These are phyloP conservation scores for Byssothecium circinans DNA, from an alignment of 2,329 filamentous ascomycete species.

Conservation along the genomic window DNA sequence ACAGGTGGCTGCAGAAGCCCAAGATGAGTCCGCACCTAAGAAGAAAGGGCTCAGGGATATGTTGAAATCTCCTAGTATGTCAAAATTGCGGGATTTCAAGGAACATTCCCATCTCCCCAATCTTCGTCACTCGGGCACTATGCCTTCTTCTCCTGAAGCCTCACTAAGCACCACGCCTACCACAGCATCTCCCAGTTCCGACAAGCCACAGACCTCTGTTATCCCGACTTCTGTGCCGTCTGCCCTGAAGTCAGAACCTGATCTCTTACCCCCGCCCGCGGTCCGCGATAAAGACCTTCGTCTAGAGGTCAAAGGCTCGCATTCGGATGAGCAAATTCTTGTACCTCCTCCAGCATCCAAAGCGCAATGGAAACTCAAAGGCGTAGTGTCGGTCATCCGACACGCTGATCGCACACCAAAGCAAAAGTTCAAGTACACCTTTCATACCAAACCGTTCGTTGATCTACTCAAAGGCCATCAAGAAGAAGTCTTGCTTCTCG, in stretches of 20 bases:
- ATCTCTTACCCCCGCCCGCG: slow-evolving; percentile 31
- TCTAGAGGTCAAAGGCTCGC: slow-evolving; percentile 27
- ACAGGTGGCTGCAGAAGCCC: slow-evolving; percentile 39
- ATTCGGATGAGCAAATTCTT: slow-evolving; percentile 36
- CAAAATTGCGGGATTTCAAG: slow-evolving; percentile 59
- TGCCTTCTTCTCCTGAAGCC: slow-evolving; percentile 51
- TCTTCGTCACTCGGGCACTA: slow-evolving; percentile 37
- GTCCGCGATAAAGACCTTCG: slow-evolving; percentile 28
- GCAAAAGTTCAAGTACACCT: slow-evolving; percentile 99
- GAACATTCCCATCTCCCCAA: slow-evolving; percentile 47
- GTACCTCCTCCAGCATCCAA: slow-evolving; percentile 65
- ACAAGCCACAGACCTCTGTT: slow-evolving; percentile 35
- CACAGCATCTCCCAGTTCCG: slow-evolving; percentile 48
- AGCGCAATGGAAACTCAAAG: slow-evolving; percentile 97
- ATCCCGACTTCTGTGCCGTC: slow-evolving; percentile 23
- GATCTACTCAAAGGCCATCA: slow-evolving; percentile 92
- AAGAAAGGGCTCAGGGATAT: slow-evolving; percentile 58
- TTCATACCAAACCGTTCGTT: slow-evolving; percentile 95
- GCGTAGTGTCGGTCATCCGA: slow-evolving; percentile 92
- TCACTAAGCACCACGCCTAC: slow-evolving; percentile 46
- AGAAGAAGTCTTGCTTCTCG: slow-evolving; percentile 92
- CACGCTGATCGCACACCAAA: slow-evolving; percentile 98
- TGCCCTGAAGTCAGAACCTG: slow-evolving; percentile 34
- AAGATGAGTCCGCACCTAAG: slow-evolving; percentile 22
- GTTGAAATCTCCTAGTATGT: slow-evolving; percentile 67